Percentiles rank a stretch among this genome's conserved stretches.
Evolutionary conservation across 495 filamentous ascomycete genomes (phyloP).

Genomic region (Parathielavia appendiculata): DNA sequence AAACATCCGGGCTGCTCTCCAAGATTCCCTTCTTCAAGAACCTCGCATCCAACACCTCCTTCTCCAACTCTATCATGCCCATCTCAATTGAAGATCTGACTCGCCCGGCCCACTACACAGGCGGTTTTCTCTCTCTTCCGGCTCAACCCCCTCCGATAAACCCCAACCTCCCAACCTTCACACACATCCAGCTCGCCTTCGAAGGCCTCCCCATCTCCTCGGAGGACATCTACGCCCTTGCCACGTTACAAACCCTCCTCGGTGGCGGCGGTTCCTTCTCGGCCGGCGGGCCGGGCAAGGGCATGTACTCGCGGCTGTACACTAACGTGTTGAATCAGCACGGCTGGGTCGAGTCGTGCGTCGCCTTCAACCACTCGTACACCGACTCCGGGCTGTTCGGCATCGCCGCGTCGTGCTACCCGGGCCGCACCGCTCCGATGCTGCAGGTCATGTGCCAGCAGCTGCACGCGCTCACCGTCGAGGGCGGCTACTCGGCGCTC

Average conservation of each 20-base stretch:
- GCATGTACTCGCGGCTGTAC: conserved; percentile 96
- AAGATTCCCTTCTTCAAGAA: conserved; percentile 94
- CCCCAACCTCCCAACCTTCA: conserved; percentile 73
- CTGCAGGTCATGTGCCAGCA: conserved; percentile 91
- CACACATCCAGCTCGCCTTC: conserved; percentile 90
- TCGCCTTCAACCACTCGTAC: conserved; percentile 96
- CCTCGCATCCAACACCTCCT: conserved; percentile 60
- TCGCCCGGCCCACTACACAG: conserved; percentile 79
- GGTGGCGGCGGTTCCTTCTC: conserved; percentile 95
- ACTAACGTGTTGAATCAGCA: conserved; percentile 97
- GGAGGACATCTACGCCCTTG: conserved; percentile 90
- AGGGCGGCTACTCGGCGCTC: conserved; percentile 64
- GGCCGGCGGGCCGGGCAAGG: conserved; percentile 96
- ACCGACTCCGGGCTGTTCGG: conserved; percentile 93
- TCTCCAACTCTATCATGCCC: conserved; percentile 35
- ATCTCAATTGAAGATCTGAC: conserved; percentile 53
- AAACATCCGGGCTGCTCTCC: conserved; percentile 61
- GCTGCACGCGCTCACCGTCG: conserved; percentile 68
- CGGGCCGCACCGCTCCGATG: conserved; percentile 69
- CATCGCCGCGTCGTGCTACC: conserved; percentile 79
- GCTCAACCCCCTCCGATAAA: conserved; percentile 70
- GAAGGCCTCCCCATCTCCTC: conserved; percentile 88
- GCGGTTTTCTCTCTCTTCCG: conserved; percentile 83
- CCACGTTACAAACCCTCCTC: conserved; percentile 92
- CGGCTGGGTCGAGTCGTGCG: conserved; percentile 91